A percentile compares a stretch with the other conserved stretches of the same genome.
Conservation (phyloP, 1,284 basidiomycete genomes). For the Agroathelia rolfsii region DNA sequence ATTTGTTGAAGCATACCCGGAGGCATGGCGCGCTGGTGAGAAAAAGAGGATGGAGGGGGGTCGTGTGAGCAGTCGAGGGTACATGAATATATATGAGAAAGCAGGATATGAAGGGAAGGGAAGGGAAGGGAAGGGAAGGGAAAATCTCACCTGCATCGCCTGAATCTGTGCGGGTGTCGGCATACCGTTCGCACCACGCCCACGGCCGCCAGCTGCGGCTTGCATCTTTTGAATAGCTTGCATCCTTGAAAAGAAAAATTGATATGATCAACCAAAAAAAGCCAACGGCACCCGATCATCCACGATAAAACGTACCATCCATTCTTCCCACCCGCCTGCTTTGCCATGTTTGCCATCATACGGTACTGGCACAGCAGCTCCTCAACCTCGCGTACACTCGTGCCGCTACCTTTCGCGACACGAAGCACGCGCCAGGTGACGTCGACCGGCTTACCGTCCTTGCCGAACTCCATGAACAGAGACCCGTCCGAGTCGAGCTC, state of each 20-base stretch:
- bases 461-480: constrained; percentile 75
- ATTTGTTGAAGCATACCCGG: constrained; percentile 83
- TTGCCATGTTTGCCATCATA: constrained; percentile 97
- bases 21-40: constrained; percentile 70
- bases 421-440: constrained; percentile 82
- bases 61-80: constrained; percentile 7
- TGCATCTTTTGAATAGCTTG: constrained; percentile 89
- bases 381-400: constrained; percentile 93
- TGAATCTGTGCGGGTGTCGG: constrained; percentile 87
- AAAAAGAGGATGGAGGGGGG: constrained; percentile 10
- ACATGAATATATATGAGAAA: too few relatives aligned
- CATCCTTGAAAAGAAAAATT: constrained; percentile 39
- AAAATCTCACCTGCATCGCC: constrained; percentile 85
- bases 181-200: constrained; percentile 77
- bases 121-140: too few relatives aligned
- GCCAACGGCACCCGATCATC: constrained; percentile 7
- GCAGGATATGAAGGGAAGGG: too few relatives aligned
- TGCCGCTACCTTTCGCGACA: constrained; percentile 92
- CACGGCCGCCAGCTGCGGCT: constrained; percentile 73
- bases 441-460: constrained; percentile 74
- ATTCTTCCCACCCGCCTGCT: constrained; percentile 93
- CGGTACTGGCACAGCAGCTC: constrained; percentile 91
- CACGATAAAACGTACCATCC: too few relatives aligned
- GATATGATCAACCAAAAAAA: constrained; percentile 5
- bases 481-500: constrained; percentile 97